Evolutionary conservation across 768 basidiomycete genomes (phyloP).

Genomic region (Boletus bicolor): DNA sequence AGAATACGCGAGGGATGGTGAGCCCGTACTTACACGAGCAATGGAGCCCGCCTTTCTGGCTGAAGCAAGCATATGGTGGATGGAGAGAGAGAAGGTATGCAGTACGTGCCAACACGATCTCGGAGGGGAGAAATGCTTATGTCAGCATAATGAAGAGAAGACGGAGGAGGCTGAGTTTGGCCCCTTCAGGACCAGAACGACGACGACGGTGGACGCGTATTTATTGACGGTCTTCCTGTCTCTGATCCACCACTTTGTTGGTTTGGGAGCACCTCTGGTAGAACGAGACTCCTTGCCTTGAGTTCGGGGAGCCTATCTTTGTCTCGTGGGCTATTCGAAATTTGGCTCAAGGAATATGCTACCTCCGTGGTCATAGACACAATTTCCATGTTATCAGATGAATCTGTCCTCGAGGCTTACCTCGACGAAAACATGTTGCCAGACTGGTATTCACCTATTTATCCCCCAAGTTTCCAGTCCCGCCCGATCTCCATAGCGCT

Average conservation of each 20-base stretch:
- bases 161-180: constrained; percentile 4
- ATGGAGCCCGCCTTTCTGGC: constrained; percentile 62
- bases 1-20: neutral
- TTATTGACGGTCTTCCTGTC: constrained; percentile 54
- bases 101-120: constrained; percentile 5
- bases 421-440: constrained; percentile 18
- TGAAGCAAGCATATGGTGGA: constrained; percentile 59
- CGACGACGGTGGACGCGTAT: constrained; percentile 68
- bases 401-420: constrained; percentile 24
- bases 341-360: constrained; percentile 71
- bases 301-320: constrained; percentile 63
- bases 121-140: constrained; percentile 14
- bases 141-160: constrained; percentile 39
- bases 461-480: neutral
- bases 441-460: constrained; percentile 18
- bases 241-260: constrained; percentile 52
- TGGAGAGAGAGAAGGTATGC: constrained; percentile 14
- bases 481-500: neutral
- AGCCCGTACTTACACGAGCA: constrained; percentile 49
- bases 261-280: constrained; percentile 59
- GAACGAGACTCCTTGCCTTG: constrained; percentile 64
- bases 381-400: constrained; percentile 13
- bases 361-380: neutral
- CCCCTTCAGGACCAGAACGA: constrained; percentile 52
- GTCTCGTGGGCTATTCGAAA: constrained; percentile 64